Evolutionary conservation across 2,329 filamentous ascomycete species (phyloP), one percentile per base, ranked within the genome.

Genomic region (Botrytis pseudocinerea): DNA sequence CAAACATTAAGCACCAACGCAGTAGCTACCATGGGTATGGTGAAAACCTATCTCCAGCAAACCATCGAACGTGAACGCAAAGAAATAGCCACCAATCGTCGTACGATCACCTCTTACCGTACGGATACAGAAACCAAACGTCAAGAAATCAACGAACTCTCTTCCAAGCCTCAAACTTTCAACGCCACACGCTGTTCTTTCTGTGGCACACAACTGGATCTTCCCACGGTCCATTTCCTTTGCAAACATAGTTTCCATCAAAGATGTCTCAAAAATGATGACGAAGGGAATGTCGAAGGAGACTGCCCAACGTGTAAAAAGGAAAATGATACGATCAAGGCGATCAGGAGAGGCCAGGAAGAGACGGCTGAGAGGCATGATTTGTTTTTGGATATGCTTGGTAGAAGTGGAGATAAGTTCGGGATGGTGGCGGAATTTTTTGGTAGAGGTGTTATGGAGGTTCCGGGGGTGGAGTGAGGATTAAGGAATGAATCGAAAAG

Each of bases 161-260:
- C 88, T 12, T 87, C 87, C 14, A 95, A 97, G 80, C 95, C 96
- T 0, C 90, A 91, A 32, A 92, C 97, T 1, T 98, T 99, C 85
- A 93, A 97, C 81, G 91, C 94, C 0, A 95, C 94, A 48, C 89
- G 96, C 69, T 99, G 96, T 81, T 91, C 92, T 42, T 91, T 92
- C 69, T 99, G 96, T 81, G 88, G 90, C 4, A 73, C 74, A 54
- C 87, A 89, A 40, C 86, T 98, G 28, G 95, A 98, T 76, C 85
- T 98, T 20, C 96, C 96, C 0, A 93, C 91, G 0, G 95, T 99
- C 65, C 96, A 99, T 81, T 99, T 99, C 82, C 83, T 99, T 76
- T 99, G 96, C 85, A 97, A 97, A 82, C 96, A 99, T 82, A 95
- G 92, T 74, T 99, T 98, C 85, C 96, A 99, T 81, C 93, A 97